Conservation (phyloP, 192 early-diverging fungal species). For the Bifiguratus adelaidae region DNA sequence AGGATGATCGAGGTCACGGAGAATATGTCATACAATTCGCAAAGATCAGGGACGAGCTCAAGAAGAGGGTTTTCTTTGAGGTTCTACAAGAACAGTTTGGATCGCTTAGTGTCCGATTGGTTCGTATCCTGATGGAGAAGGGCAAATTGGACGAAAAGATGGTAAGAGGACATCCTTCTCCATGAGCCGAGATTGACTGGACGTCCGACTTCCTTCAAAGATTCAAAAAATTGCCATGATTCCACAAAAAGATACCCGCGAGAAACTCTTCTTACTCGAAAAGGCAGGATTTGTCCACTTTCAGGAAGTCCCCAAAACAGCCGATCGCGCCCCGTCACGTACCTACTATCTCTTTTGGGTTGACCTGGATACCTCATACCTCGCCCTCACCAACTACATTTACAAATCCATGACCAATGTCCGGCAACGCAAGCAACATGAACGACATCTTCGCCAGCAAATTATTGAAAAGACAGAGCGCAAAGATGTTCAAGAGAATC, state of each 20-base stretch:
- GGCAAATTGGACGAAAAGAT: slow-evolving; percentile 68
- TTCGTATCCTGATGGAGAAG: slow-evolving; percentile 57
- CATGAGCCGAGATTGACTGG: background rate
- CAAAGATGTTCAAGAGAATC: slow-evolving; percentile 47
- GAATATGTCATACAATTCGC: slow-evolving; percentile 50
- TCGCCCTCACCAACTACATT: slow-evolving; percentile 30
- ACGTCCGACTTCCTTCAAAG: background rate
- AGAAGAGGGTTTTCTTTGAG: slow-evolving; percentile 37
- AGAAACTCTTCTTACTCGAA: slow-evolving; percentile 15
- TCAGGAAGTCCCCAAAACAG: slow-evolving; percentile 59
- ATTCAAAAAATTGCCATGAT: slow-evolving; percentile 58
- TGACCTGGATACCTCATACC: slow-evolving; percentile 32
- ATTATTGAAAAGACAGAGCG: slow-evolving; percentile 55
- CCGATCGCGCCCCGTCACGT: slow-evolving; percentile 63
- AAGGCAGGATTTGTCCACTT: slow-evolving; percentile 21
- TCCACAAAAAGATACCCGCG: slow-evolving; percentile 47
- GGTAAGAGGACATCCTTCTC: background rate
- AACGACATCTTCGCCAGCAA: slow-evolving; percentile 28
- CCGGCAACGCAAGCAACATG: slow-evolving; percentile 35
- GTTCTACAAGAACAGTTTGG: slow-evolving; percentile 52
- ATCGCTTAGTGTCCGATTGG: slow-evolving; percentile 41
- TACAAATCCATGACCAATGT: slow-evolving; percentile 49
- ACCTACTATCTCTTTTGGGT: slow-evolving; percentile 66
- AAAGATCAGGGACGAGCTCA: slow-evolving; percentile 38
- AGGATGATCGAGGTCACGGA: slow-evolving; percentile 45